Base-by-base conservation (phyloP, 140 eudicot genomes). In the Ambrosia hybrid region DNA sequence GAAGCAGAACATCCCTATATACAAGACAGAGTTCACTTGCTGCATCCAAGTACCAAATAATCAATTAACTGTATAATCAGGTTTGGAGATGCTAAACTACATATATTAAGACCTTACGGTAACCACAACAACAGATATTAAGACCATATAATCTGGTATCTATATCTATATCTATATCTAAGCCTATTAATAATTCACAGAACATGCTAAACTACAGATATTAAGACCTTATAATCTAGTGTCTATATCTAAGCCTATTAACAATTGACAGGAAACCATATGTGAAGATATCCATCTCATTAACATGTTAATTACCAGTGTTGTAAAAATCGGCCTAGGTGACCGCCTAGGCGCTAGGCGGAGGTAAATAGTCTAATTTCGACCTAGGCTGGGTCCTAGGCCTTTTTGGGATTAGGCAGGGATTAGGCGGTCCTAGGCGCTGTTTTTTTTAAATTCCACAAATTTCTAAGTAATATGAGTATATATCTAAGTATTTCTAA, bases 201-300 rank as follows among this genome's bases (percentile, higher is more conserved):
- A 21, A 21, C 30, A 21, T 21, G 30, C 30, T 21, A 21, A 21
- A 21, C 30, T 21, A 21, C 30, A 21, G 30, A 21, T 21, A 21
- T 21, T 30, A 51, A 13, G 46, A 51, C 72, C 58, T 67, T 15
- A 14, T 53, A 53, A 53, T 15, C 53, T 12, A 3, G 30, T 5
- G 15, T 55, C 60, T 1, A 55, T 48, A 9, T 48, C 36, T 64
- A 64, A 73, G 12, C 71, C 58, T 39, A 58, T 6, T 3, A 39
- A 71, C 66, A 39, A n/a, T 39, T 37, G 16, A 39, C 21, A 71
- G 6, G 43, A 59, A 71, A 48, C 52, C 30, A 38, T 57, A 71
- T 0, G 67, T 71, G 30, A 71, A 71, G 4, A 59, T 13, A 73
- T 61, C 70, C 63, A 60, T 26, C 68, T 72, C 68, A 30, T 7